These are phyloP conservation scores for Kazachstania taianensis DNA, from an alignment of 805 yeast genomes.

Conservation along the genomic window DNA sequence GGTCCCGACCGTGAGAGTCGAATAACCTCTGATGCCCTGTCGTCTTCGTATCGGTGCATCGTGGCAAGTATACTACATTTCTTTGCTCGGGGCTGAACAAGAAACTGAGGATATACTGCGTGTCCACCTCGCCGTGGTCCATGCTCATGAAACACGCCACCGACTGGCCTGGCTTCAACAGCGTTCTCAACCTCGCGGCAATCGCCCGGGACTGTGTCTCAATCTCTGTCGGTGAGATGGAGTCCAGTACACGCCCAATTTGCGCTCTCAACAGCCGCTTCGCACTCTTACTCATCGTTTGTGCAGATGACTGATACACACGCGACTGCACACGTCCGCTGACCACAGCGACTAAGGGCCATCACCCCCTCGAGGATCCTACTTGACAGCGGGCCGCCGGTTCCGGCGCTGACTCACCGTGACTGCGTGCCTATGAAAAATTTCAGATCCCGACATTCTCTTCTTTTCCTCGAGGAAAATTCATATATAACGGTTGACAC, in stretches of 20 bases:
- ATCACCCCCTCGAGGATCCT: too few species aligned
- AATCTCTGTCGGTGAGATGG: slow-evolving; percentile 10
- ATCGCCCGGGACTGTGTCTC: not conserved
- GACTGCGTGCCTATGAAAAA: too few species aligned
- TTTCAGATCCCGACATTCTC: too few species aligned
- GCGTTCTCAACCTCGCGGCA: not conserved
- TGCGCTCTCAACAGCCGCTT: slow-evolving; percentile 19
- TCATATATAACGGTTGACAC: too few species aligned
- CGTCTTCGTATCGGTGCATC: slow-evolving; percentile 32
- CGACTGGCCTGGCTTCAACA: slow-evolving; percentile 5
- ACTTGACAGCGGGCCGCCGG: too few species aligned
- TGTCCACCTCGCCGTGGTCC: slow-evolving; percentile 61
- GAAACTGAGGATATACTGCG: slow-evolving; percentile 40
- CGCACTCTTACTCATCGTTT: slow-evolving; percentile 1
- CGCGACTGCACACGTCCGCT: not conserved
- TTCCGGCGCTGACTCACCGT: not conserved
- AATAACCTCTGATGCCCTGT: slow-evolving; percentile 23
- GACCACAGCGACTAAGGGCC: too few species aligned
- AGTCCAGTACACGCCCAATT: slow-evolving; percentile 10
- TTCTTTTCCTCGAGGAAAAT: too few species aligned
- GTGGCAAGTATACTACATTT: slow-evolving; percentile 51
- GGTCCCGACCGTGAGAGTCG: slow-evolving; percentile 13
- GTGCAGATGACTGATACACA: not conserved
- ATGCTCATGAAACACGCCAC: slow-evolving; percentile 64
- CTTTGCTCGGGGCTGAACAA: slow-evolving; percentile 42